Base-by-base conservation (phyloP, 331 rosid genomes). In the Rhamnella rubrinervis region DNA sequence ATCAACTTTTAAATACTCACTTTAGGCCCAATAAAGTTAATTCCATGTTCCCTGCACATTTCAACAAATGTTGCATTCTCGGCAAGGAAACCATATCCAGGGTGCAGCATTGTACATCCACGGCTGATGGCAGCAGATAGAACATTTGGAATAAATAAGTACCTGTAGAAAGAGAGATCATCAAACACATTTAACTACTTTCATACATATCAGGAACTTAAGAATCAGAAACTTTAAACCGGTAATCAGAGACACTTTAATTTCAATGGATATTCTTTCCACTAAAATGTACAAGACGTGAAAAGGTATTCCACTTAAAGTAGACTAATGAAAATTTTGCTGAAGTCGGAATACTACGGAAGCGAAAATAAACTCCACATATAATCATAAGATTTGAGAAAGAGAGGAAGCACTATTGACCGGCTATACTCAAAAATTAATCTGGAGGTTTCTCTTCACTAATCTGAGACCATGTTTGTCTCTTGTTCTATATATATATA, bases 81-180 rank as follows among this genome's bases (percentile, higher is more conserved):
- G 20, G 98, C 86, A 59, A 93, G 97, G 78, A 93, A 91, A 74
- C 98, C 98, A 80, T 93, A 93, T 76, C 97, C 97, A 47, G 98
- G 98, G 82, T 93, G 98, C 81, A 93, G 81, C 98, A 93, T 91
- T 17, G 95, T 87, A 75, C 98, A 91, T 37, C 62, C 75, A 44
- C 77, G 87, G 78, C 95, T 91, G 72, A 70, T 66, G 59, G 98
- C 98, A 77, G 98, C 98, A 57, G 97, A 76, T 57, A 93, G 71
- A 77, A 95, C 90, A 84, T 91, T 95, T 18, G 96, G 92, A 73
- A 87, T 92, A 67, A 80, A 56, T 39, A 91, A 82, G 75, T 91
- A 95, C 75, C 98, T 93, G 87, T 63, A 62, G 53, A 69, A 40
- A 51, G 61, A 69, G 59, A 53, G 70, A 63, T 50, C 61, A 67